Evolutionary conservation across 495 filamentous ascomycete genomes (phyloP).

Genomic region (Hypoxylon subgilvum): DNA sequence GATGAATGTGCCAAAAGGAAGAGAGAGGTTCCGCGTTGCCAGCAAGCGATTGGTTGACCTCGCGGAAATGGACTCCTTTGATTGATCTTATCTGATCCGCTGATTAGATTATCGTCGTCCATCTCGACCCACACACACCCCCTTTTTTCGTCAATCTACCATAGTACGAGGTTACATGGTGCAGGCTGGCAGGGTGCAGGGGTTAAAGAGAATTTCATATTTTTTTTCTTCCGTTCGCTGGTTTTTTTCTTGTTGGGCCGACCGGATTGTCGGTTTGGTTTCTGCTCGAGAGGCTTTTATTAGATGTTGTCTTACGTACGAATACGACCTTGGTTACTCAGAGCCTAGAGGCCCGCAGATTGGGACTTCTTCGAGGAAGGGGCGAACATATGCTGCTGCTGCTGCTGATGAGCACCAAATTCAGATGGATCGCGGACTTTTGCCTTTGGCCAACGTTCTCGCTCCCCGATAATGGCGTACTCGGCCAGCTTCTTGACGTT

Average conservation of each 20-base stretch:
- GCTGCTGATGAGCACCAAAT: no score
- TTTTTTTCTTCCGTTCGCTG: not conserved
- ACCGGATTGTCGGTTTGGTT: not conserved
- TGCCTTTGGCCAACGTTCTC: no score
- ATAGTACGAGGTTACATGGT: constrained; percentile 23
- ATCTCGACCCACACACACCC: constrained; percentile 21
- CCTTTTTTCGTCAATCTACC: constrained; percentile 23
- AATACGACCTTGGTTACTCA: not conserved
- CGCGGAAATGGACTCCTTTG: constrained; percentile 33
- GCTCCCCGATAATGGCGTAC: not conserved
- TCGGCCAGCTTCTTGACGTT: not conserved
- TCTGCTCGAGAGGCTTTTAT: not conserved
- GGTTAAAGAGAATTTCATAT: constrained; percentile 15
- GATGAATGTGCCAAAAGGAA: not conserved
- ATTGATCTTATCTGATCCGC: constrained; percentile 55
- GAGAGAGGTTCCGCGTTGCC: not conserved
- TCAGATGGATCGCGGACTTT: not conserved
- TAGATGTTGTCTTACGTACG: not conserved
- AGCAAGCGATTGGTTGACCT: constrained; percentile 22
- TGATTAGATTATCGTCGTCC: constrained; percentile 49
- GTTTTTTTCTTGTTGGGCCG: not conserved
- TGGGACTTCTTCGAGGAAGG: no score
- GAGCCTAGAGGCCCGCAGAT: no score
- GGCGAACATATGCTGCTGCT: no score
- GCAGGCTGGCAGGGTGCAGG: no score